Base-by-base conservation (phyloP, 257 asterid species). In the Lantana camara region DNA sequence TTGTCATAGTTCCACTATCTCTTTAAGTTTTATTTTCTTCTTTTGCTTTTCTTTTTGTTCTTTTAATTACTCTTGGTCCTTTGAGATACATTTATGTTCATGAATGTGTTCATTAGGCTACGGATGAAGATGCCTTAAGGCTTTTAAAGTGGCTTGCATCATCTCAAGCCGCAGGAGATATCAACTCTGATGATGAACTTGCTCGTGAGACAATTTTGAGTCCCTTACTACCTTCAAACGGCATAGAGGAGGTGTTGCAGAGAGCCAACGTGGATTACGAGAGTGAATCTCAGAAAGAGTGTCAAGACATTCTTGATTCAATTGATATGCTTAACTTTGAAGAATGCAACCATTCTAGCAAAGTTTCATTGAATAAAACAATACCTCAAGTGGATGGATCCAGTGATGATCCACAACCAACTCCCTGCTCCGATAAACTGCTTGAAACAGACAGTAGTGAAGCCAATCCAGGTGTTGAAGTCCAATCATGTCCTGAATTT, bases 121-220 rank as follows among this genome's bases (percentile, higher is more conserved):
- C 86, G 41, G 96, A 90, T 76, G 83, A 75, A 54, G 97, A 93
- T 70, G 89, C 90, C 47, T 75, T 90, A 62, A 76, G 89, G 76
- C 95, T 93, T 63, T 79, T 93, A 72, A 93, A 88, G 71, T 93
- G 99, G 99, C 84, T 93, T 71, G 97, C 97, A 63, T 93, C 99
- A 67, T 90, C 97, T 71, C 97, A 93, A 86, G 96, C 99, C 60
- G 86, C 81, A 48, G 97, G 84, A 76, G 97, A 93, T 79, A 83
- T 93, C 76, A 84, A 90, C 79, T 90, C 99, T 66, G 99, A 93
- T 80, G 99, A 93, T 63, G 99, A 93, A 64, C 97, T 93, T 45
- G 85, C 87, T 71, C 87, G 60, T 35, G 88, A 89, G 64, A 80
- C 81, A 51, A 82, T 90, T 77, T 82, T 90, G 73, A 85, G 90